Base-by-base conservation (phyloP, 495 filamentous ascomycete species). In the Cetradonia linearis region DNA sequence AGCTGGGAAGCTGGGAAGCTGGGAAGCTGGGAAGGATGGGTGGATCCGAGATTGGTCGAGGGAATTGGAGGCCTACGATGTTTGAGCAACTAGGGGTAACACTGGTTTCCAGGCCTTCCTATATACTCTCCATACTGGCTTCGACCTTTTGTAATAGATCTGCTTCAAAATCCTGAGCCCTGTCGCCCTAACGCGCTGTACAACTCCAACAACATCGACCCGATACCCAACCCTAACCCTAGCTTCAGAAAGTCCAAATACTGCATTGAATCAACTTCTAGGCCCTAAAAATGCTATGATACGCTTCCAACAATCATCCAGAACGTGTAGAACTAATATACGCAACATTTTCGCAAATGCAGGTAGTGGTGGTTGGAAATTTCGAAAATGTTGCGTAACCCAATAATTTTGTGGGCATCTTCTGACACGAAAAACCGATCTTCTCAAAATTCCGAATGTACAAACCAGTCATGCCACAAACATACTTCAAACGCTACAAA, bases 1-100 rank as follows among this genome's bases (percentile, higher is more conserved):
- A n/a, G n/a, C n/a, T n/a, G n/a, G n/a, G n/a, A n/a, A n/a, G n/a
- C n/a, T n/a, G n/a, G n/a, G n/a, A n/a, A n/a, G n/a, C n/a, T n/a
- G n/a, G 6, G 56, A 64, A 55, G 79, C 77, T 53, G 80, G 78
- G 78, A 63, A 69, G 68, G 46, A 73, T 63, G 72, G 75, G 69
- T 70, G 57, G 65, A 68, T 67, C 11, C 65, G 68, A 52, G 63
- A 74, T 27, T 80, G 78, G 78, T 78, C 66, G 49, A 5, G 3
- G 3, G 9, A 1, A 23, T 14, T 18, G 53, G 20, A 31, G 31
- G 20, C 1, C 5, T 9, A 11, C 8, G 31, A 31, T 27, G 8
- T 38, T 16, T 27, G 13, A 23, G 11, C 9, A 36, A 31, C 3
- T 8, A 25, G 14, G 27, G 7, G 2, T 14, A 1, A 16, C 9